Conservation (phyloP, 2,329 filamentous ascomycete species). For the Neurospora sp. region DNA sequence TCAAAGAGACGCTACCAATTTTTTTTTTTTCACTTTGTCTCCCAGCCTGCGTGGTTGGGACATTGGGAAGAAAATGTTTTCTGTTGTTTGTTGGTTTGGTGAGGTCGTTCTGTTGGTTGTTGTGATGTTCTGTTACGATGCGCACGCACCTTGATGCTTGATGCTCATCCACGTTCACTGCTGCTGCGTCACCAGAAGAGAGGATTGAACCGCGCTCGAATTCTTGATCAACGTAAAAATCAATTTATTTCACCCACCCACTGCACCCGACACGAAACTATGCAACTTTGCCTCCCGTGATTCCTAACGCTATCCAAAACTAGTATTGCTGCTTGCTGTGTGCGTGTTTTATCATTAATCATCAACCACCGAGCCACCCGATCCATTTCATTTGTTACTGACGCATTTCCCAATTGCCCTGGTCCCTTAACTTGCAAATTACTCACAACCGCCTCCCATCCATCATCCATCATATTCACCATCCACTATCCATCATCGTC, state of each 20-base stretch:
- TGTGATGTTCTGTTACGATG: background rate
- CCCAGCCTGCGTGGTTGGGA: conserved; percentile 10
- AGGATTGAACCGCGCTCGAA: no score
- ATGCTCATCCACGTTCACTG: background rate
- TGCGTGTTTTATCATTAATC: background rate
- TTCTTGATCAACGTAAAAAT: background rate
- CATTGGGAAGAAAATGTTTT: conserved; percentile 15
- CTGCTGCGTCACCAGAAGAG: background rate
- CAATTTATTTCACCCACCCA: background rate
- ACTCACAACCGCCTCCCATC: background rate
- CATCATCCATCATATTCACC: background rate
- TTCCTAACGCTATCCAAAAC: background rate
- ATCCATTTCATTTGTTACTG: background rate
- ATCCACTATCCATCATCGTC: background rate
- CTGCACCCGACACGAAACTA: background rate
- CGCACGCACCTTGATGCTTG: background rate
- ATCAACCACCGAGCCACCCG: background rate
- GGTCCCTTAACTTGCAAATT: background rate
- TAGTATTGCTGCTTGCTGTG: background rate
- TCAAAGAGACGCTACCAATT: conserved; percentile 60
- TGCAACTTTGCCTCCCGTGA: background rate
- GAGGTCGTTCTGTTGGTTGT: background rate
- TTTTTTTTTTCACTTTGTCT: conserved; percentile 33
- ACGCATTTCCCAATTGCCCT: background rate
- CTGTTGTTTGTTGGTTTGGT: background rate